Conservation (phyloP, 306 rosid genomes). For the Amphicarpaea edgeworthii region DNA sequence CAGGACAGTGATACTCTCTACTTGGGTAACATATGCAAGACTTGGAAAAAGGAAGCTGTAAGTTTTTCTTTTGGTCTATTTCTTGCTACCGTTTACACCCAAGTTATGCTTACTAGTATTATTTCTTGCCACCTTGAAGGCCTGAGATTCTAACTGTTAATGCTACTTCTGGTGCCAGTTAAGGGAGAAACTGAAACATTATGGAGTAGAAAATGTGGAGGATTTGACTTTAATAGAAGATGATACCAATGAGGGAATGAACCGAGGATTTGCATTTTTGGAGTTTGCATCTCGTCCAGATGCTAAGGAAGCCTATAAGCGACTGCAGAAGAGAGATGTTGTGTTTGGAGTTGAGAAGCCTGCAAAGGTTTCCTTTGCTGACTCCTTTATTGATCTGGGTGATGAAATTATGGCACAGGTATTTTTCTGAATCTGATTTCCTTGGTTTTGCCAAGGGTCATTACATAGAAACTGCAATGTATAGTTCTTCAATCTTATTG, state of each 20-base stretch:
- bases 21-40: constrained; percentile 93
- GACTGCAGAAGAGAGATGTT: constrained; percentile 84
- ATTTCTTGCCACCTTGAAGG: constrained; percentile 30
- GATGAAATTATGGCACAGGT: constrained; percentile 95
- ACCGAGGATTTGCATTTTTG: constrained; percentile 92
- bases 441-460: constrained; percentile 31
- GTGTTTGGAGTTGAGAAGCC: constrained; percentile 95
- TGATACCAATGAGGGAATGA: constrained; percentile 80
- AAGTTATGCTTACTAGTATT: constrained; percentile 37
- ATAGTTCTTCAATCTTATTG: constrained; percentile 29
- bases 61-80: constrained; percentile 59
- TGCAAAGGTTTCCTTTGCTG: constrained; percentile 91
- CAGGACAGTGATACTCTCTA: constrained; percentile 87
- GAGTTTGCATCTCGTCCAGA: constrained; percentile 89
- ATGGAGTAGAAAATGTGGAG: constrained; percentile 86
- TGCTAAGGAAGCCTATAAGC: constrained; percentile 89
- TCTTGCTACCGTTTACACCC: constrained; percentile 34
- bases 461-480: constrained; percentile 15
- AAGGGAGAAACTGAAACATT: constrained; percentile 87
- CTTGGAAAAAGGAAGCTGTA: constrained; percentile 94
- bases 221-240: constrained; percentile 87
- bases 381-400: constrained; percentile 83
- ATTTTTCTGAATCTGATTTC: constrained; percentile 50
- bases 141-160: constrained; percentile 49
- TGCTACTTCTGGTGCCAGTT: constrained; percentile 67